Base-by-base conservation (phyloP, 805 yeast species). In the Brettanomyces bruxellensis region DNA sequence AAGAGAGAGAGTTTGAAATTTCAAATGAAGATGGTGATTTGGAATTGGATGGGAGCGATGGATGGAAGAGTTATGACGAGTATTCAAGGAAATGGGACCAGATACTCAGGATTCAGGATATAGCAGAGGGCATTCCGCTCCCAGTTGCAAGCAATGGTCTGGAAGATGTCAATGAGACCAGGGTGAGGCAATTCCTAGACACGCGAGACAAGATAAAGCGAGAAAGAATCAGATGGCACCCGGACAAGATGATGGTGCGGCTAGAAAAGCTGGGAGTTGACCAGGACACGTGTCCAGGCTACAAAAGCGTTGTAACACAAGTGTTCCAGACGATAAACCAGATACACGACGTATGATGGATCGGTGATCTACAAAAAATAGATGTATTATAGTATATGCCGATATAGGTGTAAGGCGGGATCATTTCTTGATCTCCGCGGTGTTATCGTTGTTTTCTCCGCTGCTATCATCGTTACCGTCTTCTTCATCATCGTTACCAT, bases 171-270 rank as follows among this genome's bases (percentile, higher is more conserved):
- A 47, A 39, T 24, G 25, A 38, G 3, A 45, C 44, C 1, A 45
- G 45, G 5, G 45, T 63, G 12, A 13, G 22, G 4, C 23, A 12
- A 1, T 62, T 63, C 41, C 30, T 63, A 4, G 37, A 38, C 6
- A 34, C 49, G 2, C 42, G 43, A 35, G 47, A 53, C 5, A 50
- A 62, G 8, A 48, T 68, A 24, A 77, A 72, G 48, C 52, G 48
- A 28, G 88, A 82, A 53, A 58, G 88, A 46, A 59, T 81, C 5
- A 61, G 76, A 50, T 82, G 88, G 88, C 89, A 82, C 57, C 89
- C 89, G 1, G 89, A 82, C 55, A 74, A 72, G 54, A 75, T 82
- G 80, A 54, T 54, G 3, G 37, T 35, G 49, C 58, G 47, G 35
- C 56, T 48, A 24, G 49, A 46, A 13, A 23, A 36, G 13, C 14